Conservation (phyloP, 768 basidiomycete species). For the Leucocoprinus birnbaumii region DNA sequence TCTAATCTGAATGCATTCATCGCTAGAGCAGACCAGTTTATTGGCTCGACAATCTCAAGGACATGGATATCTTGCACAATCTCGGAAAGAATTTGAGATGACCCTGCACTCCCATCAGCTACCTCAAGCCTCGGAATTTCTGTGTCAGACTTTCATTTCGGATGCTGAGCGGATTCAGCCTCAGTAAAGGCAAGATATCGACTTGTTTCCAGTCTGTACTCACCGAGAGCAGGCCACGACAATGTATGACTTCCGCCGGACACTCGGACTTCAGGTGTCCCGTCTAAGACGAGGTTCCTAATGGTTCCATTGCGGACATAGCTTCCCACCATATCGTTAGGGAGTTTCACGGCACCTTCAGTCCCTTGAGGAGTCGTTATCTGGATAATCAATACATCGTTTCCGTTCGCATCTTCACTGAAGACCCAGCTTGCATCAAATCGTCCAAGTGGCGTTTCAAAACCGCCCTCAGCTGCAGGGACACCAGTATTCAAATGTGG, state of each 20-base stretch:
- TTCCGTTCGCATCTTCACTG: neutral
- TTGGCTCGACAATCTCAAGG: no score
- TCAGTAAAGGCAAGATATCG: no score
- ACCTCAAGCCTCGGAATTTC: no score
- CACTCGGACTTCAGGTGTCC: slow-evolving; percentile 1
- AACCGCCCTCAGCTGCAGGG: slow-evolving; percentile 44
- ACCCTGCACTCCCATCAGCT: no score
- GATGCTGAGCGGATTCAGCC: neutral
- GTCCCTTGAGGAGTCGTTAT: slow-evolving; percentile 3
- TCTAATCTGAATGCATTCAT: no score
- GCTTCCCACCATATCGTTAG: slow-evolving; percentile 3
- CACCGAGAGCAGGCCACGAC: slow-evolving; percentile 7
- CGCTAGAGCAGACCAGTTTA: no score
- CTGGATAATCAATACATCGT: slow-evolving; percentile 1
- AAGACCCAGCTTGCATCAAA: slow-evolving; percentile 45
- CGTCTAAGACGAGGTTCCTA: neutral
- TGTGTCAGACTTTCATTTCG: neutral
- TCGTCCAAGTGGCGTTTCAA: slow-evolving; percentile 50
- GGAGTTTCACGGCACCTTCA: neutral
- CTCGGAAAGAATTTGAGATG: no score
- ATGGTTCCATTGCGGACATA: neutral
- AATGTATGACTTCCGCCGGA: slow-evolving; percentile 4
- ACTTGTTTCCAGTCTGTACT: neutral
- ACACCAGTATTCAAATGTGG: slow-evolving; percentile 43
- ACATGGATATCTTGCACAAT: no score